phyloP scores from a whole-genome alignment of 2,329 filamentous ascomycete genomes.

The Arthrinium phaeospermum region DNA sequence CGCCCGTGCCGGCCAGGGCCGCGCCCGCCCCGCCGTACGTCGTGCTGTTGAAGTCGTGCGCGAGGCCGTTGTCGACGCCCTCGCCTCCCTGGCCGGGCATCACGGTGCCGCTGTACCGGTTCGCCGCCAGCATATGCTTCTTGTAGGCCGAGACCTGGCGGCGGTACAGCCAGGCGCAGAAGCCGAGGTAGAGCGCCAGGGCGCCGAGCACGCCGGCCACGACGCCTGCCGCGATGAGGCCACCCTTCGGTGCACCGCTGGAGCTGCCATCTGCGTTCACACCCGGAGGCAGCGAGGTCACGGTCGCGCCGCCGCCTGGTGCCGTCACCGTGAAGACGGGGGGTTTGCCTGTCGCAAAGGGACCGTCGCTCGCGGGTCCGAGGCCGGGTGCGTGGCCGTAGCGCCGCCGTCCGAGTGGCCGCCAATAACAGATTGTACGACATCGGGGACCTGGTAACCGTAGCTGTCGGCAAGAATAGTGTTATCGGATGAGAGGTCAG shows the following conservation, averaged over 20 bases:
- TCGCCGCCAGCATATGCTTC: constrained; percentile 69
- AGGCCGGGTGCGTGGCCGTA: constrained; percentile 68
- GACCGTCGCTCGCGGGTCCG: constrained; percentile 69
- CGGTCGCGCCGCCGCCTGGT: constrained; percentile 52
- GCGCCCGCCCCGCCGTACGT: constrained; percentile 29
- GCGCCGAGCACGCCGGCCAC: constrained; percentile 70
- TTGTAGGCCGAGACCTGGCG: constrained; percentile 74
- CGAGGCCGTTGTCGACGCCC: constrained; percentile 35
- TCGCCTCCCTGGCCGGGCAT: constrained; percentile 39
- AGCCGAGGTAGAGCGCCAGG: constrained; percentile 68
- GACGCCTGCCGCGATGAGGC: constrained; percentile 55
- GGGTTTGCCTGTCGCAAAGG: constrained; percentile 72
- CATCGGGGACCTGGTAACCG: constrained; percentile 69
- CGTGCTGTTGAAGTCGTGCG: constrained; percentile 26
- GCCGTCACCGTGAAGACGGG: constrained; percentile 71
- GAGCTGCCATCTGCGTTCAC: constrained; percentile 39
- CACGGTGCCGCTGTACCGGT: constrained; percentile 56
- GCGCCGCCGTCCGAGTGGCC: constrained; percentile 66
- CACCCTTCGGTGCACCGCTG: constrained; percentile 36
- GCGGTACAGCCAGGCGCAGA: constrained; percentile 76
- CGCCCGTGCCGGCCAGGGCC: constrained; percentile 21
- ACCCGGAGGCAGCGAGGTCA: constrained; percentile 29
- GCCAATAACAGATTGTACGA: constrained; percentile 67
- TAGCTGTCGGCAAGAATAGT: constrained; percentile 62
- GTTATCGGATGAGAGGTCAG: constrained; percentile 55